Evolutionary conservation across 2,329 filamentous ascomycete genomes (phyloP), one percentile per base, ranked within the genome.

Genomic region (Pseudopyrenochaeta lycopersici): DNA sequence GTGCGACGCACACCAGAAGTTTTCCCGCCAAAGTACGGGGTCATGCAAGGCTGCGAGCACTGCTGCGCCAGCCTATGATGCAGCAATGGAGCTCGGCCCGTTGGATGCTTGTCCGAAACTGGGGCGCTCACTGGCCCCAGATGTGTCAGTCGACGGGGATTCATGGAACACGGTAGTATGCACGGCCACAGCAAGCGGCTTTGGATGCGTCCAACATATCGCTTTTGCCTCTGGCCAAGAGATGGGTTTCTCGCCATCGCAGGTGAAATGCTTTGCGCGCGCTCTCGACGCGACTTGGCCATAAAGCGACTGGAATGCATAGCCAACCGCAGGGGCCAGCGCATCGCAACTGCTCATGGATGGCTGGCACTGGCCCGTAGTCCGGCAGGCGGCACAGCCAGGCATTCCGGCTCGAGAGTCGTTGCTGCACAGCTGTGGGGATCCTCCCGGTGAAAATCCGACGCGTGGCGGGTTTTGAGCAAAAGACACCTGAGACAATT

Each of bases 61-160:
- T 58, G 53, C 49, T 52, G 30, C 36, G 23, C 43, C 48, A 57
- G 47, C 49, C 50, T 46, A 56, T 63, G 58, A 61, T 56, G 56
- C 54, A 54, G 44, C 35, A 35, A 60, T 63, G 57, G 60, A 60
- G 59, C 60, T 58, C 64, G 66, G 67, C 60, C 67, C 64, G 66
- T 58, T 57, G 54, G 45, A 58, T 55, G 56, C 57, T 55, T 58
- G 63, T 41, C 42, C 44, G 39, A 33, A 33, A 38, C 36, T 58
- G 53, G 33, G 21, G 33, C 44, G 50, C 36, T 51, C 46, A 41
- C 31, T 15, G 32, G 46, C 46, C 36, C 51, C 56, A 52, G 40
- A 49, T 49, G 54, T 63, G 60, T 63, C 65, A 65, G 52, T 54
- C 38, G 46, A 59, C 54, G 52, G 64, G 57, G 64, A 62, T 66